Conservation (phyloP, 2,329 filamentous ascomycete species). For the Fusarium keratoplasticum region DNA sequence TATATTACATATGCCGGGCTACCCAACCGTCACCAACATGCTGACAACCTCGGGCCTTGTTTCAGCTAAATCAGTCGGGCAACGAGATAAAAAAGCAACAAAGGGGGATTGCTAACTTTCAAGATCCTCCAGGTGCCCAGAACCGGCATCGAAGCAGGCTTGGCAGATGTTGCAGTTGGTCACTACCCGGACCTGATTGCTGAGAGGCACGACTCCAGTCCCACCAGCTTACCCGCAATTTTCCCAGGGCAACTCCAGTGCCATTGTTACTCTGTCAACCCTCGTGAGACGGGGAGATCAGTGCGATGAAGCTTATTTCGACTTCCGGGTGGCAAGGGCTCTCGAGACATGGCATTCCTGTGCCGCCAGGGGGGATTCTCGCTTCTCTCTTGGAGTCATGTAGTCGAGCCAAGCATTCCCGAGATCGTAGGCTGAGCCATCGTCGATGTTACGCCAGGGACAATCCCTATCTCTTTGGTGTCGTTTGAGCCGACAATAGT, state of each 20-base stretch:
- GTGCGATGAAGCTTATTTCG: constrained; percentile 20
- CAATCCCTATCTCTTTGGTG: not conserved
- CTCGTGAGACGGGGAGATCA: constrained; percentile 6
- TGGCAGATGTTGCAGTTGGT: not conserved
- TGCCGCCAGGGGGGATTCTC: not conserved
- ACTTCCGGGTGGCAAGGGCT: not conserved
- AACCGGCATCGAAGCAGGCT: not conserved
- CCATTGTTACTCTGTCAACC: constrained; percentile 1
- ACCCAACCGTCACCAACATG: not conserved
- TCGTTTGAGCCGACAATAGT: not conserved
- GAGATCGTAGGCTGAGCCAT: not conserved
- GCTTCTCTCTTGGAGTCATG: not conserved
- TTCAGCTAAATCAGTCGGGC: not conserved
- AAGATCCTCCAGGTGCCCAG: not conserved
- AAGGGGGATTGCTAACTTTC: not conserved
- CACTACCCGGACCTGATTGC: not conserved
- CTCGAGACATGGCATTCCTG: not conserved
- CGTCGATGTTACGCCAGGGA: not conserved
- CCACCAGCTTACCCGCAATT: constrained; percentile 8
- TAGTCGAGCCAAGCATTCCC: not conserved
- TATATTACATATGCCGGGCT: not conserved
- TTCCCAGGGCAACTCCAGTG: not conserved
- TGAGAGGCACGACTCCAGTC: not conserved
- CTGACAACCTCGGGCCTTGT: not conserved
- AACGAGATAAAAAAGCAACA: not conserved